Evolutionary conservation across 2,329 filamentous ascomycete species (phyloP).

Genomic region (Teratosphaeria nubilosa): DNA sequence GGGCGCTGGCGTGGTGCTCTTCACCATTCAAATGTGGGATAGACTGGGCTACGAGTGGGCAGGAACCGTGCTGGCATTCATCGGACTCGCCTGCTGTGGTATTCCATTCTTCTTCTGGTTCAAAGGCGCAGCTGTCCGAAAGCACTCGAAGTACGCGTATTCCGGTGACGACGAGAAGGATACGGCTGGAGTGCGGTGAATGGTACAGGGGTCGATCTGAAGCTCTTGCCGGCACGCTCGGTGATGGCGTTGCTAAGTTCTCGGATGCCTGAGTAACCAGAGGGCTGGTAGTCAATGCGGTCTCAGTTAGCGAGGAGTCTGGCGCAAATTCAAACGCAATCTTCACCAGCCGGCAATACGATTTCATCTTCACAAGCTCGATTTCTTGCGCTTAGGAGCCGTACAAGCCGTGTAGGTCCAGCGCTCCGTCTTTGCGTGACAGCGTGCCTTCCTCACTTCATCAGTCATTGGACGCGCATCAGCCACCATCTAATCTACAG

Average conservation of each 20-base stretch:
- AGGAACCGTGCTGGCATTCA: constrained; percentile 42
- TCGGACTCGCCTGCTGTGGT: constrained; percentile 65
- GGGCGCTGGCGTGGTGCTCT: constrained; percentile 28
- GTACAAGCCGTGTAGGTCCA: neutral
- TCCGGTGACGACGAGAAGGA: constrained; percentile 42
- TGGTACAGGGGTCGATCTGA: neutral
- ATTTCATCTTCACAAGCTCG: neutral
- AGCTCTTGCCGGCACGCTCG: neutral
- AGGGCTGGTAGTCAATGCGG: neutral
- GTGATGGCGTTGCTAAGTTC: neutral
- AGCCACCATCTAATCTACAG: too few relatives aligned
- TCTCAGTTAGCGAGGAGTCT: neutral
- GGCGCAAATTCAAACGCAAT: neutral
- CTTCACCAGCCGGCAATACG: neutral
- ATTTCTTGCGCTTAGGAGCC: neutral
- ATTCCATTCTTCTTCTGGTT: constrained; percentile 79
- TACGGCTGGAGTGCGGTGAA: constrained; percentile 11
- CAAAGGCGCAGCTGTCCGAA: constrained; percentile 62
- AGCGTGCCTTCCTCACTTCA: too few relatives aligned
- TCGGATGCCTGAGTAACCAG: neutral
- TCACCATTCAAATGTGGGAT: constrained; percentile 27
- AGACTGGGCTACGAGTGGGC: constrained; percentile 30
- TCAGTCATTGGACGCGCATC: too few relatives aligned
- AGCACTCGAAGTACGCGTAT: constrained; percentile 63
- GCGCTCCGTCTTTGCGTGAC: too few relatives aligned